These are phyloP conservation scores for Trichosanthes cucumerina DNA, from an alignment of 306 rosid species.

Conservation along the genomic window DNA sequence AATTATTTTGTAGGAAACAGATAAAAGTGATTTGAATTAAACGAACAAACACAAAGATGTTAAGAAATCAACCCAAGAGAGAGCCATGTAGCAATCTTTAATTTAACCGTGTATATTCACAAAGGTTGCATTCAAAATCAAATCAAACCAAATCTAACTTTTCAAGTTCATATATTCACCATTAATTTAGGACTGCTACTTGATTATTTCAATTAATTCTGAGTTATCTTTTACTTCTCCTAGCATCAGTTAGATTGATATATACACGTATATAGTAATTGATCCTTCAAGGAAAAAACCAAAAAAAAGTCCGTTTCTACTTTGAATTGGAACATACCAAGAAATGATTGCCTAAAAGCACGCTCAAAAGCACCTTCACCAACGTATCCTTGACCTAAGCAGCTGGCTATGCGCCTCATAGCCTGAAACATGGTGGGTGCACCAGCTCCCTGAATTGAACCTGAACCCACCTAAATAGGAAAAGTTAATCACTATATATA, in stretches of 20 bases:
- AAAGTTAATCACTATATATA: neutral
- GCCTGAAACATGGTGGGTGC: slow-evolving; percentile 99
- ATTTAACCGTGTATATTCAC: neutral
- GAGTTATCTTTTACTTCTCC: neutral
- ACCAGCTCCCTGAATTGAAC: slow-evolving; percentile 95
- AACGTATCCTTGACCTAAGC: slow-evolving; percentile 36
- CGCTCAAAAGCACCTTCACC: slow-evolving; percentile 84
- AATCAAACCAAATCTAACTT: neutral
- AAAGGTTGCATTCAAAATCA: neutral
- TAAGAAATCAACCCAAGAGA: neutral
- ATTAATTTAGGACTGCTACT: neutral
- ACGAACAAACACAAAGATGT: neutral
- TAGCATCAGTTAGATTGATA: neutral
- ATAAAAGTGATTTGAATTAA: neutral
- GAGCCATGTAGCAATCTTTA: neutral
- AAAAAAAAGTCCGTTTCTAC: neutral
- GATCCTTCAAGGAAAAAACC: neutral
- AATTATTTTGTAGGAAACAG: neutral
- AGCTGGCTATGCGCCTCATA: slow-evolving; percentile 71
- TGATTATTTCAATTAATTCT: neutral
- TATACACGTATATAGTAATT: neutral
- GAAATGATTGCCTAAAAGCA: slow-evolving; percentile 80
- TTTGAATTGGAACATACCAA: slow-evolving; percentile 36
- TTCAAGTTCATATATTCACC: neutral
- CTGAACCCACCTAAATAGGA: slow-evolving; percentile 88